Percentiles rank a stretch among this genome's conserved stretches.
Conservation (phyloP, 768 basidiomycete genomes). For the Serendipita sp. region DNA sequence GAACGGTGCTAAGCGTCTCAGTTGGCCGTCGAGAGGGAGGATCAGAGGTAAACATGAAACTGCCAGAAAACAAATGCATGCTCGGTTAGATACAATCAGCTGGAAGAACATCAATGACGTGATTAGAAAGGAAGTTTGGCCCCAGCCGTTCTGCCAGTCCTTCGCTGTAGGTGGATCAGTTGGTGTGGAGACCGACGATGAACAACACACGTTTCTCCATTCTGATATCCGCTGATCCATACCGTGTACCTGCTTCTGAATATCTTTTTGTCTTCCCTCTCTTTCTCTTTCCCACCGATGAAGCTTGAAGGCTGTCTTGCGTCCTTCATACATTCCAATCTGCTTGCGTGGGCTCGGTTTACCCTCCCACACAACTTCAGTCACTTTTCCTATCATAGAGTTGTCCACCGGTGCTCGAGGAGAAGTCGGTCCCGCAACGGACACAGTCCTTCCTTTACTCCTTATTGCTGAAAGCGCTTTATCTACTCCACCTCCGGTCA, state of each 20-base stretch:
- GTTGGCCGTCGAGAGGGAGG: no score
- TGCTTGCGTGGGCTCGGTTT: neutral
- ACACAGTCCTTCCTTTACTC: neutral
- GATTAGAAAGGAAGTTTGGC: slow-evolving; percentile 2
- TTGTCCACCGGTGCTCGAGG: neutral
- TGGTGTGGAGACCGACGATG: neutral
- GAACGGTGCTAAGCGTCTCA: no score
- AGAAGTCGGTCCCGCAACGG: neutral
- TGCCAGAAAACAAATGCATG: no score
- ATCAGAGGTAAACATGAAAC: no score
- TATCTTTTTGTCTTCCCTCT: neutral
- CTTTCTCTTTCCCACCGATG: neutral
- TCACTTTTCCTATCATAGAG: neutral
- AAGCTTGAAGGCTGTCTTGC: neutral
- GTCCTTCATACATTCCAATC: slow-evolving; percentile 5
- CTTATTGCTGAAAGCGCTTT: neutral
- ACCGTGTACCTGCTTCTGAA: neutral
- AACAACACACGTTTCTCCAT: slow-evolving; percentile 4
- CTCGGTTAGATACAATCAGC: neutral
- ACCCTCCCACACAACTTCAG: neutral
- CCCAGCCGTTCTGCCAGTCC: neutral
- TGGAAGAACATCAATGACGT: neutral
- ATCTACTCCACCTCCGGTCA: neutral
- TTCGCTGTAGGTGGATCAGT: neutral
- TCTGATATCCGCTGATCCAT: slow-evolving; percentile 1